Evolutionary conservation across 1,139 yeast genomes (phyloP), one percentile per base, ranked within the genome.

Genomic region (Maudiozyma humilis): DNA sequence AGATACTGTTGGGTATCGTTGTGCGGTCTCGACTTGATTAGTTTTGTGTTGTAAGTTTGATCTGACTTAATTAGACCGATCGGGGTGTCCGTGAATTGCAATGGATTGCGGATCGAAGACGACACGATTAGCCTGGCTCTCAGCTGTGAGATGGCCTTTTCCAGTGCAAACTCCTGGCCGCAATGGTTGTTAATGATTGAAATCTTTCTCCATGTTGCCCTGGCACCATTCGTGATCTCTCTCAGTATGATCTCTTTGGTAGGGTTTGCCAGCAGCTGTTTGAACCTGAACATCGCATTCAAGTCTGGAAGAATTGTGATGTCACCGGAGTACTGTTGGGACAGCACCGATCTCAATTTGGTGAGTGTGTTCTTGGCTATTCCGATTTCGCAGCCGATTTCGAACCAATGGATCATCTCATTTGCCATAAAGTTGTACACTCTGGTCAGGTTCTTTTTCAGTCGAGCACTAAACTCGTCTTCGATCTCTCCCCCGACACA

Each of bases 201-300:
- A 3, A 89, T 67, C 56, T 86, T 85, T 0, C 96, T 95, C 96
- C 97, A 91, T 0, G 95, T 81, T 0, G 96, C 91, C 49, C 84
- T 70, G 0, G 95, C 93, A 2, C 97, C 98, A 52, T 95, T 74
- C 36, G 81, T 71, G 12, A 82, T 74, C 46, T 88, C 82, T 48
- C 82, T 82, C 42, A 79, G 63, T 42, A 88, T 64, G 55, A 83
- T 85, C 43, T 78, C 85, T 0, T 84, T 79, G 0, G 89, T 74
- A 1, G 98, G 98, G 57, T 91, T 89, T 25, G 76, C 73, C 54
- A 91, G 72, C 36, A 91, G 65, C 48, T 76, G 78, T 32, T 72
- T 66, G 46, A 87, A 68, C 51, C 87, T 89, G 1, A 71, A 56
- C 16, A 78, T 55, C 51, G 66, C 64, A 35, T 73, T 69, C 47